Evolutionary conservation across 345 rosid species (phyloP).

Genomic region (Arabis hirsuta): DNA sequence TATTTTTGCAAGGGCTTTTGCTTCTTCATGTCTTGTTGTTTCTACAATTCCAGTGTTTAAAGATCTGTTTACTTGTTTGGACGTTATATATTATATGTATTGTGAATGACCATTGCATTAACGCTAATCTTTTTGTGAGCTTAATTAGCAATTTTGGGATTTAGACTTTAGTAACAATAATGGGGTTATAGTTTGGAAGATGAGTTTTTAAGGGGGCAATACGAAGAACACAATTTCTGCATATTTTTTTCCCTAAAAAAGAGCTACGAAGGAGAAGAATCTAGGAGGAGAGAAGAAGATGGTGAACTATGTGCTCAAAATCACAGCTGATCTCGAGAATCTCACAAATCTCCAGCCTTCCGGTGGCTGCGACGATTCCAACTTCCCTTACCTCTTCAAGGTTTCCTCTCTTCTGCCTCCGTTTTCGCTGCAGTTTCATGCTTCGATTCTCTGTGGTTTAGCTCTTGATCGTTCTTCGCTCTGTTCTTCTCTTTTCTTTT

Average conservation of each 20-base stretch:
- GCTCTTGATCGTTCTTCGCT: too few relatives aligned
- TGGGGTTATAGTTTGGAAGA: background rate
- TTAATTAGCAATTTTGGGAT: too few relatives aligned
- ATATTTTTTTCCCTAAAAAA: background rate
- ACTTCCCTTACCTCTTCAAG: slow-evolving; percentile 85
- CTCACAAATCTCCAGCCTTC: slow-evolving; percentile 78
- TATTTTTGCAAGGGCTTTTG: background rate
- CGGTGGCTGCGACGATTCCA: slow-evolving; percentile 80
- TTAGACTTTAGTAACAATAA: too few relatives aligned
- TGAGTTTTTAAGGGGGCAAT: background rate
- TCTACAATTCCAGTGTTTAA: background rate
- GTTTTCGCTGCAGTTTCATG: background rate
- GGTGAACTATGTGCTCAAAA: slow-evolving; percentile 85
- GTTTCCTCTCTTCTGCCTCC: slow-evolving; percentile 41
- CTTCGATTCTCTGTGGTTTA: slow-evolving; percentile 31
- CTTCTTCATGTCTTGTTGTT: background rate
- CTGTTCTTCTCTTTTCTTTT: background rate
- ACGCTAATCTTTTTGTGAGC: too few relatives aligned
- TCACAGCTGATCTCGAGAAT: slow-evolving; percentile 79
- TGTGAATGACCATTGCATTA: too few relatives aligned
- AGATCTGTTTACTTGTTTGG: background rate
- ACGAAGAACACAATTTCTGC: background rate
- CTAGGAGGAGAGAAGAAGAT: slow-evolving; percentile 39
- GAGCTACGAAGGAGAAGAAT: background rate
- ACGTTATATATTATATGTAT: background rate